Evolutionary conservation across 805 yeast species (phyloP), one percentile per base, ranked within the genome.

Genomic region (Candida loeiensis): DNA sequence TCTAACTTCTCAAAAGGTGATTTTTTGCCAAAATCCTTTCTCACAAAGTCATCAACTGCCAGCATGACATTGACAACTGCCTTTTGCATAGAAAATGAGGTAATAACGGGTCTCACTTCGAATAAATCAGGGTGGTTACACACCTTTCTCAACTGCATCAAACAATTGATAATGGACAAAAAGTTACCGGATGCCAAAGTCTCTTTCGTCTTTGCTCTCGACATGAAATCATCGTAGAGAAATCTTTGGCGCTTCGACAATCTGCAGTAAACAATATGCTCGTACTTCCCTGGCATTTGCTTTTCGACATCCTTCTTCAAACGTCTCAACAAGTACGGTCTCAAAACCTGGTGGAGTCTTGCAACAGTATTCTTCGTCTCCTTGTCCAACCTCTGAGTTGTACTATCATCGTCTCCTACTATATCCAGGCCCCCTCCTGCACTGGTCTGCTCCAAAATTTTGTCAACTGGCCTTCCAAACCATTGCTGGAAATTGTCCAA

Each of bases 281-380:
- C 99, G 59, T 89, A 86, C 56, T 93, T 93, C 0, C 85, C 96
- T 1, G 99, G 99, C 99, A 93, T 93, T 62, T 93, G 99, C 55
- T 91, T 89, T 54, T 93, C 99, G 11, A 93, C 99, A 62, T 93
- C 99, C 15, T 86, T 88, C 58, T 93, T 93, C 55, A 93, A 74
- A 48, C 99, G 80, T 59, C 99, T 79, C 44, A 93, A 67, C 28
- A 93, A 66, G 54, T 91, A 93, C 0, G 99, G 99, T 47, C 99
- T 77, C 49, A 93, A 67, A 15, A 93, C 95, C 58, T 88, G 95
- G 63, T 93, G 99, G 40, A 93, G 71, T 55, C 95, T 85, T 9
- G 85, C 70, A 21, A 93, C 95, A 0, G 97, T 90, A 45, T 80
- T 78, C 45, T 77, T 77, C 0, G 98, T 88, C 53, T 93, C 98